phyloP scores from a whole-genome alignment of 768 basidiomycete species.

The Agrocybe pediades region DNA sequence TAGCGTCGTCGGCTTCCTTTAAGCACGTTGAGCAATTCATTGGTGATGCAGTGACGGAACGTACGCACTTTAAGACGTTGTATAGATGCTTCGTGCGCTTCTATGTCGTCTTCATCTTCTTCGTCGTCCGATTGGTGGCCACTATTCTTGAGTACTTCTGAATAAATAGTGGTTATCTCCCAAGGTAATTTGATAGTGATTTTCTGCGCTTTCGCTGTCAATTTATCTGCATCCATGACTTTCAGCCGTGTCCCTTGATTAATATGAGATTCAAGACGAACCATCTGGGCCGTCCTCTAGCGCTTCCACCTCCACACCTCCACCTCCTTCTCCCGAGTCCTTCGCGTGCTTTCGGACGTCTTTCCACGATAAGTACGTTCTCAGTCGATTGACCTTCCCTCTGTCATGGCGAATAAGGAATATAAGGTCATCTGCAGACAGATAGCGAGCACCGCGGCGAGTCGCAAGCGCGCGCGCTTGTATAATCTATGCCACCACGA shows the following conservation, averaged over 20 bases:
- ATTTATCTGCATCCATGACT: constrained; percentile 54
- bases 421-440: constrained; percentile 93
- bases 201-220: constrained; percentile 84
- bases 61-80: constrained; percentile 70
- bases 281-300: constrained; percentile 85
- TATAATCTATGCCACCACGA: constrained; percentile 60
- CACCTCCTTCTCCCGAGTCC: constrained; percentile 81
- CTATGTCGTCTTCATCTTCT: constrained; percentile 94
- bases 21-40: neutral
- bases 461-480: constrained; percentile 86
- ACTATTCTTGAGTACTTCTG: constrained; percentile 75
- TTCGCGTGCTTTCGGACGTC: constrained; percentile 96
- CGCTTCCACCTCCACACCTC: constrained; percentile 79
- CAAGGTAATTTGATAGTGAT: constrained; percentile 95
- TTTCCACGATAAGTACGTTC: constrained; percentile 96
- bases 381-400: constrained; percentile 89
- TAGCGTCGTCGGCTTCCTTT: constrained; percentile 93
- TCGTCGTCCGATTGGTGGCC: constrained; percentile 91
- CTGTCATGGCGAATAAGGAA: constrained; percentile 95
- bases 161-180: constrained; percentile 92
- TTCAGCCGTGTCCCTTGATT: neutral
- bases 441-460: constrained; percentile 80
- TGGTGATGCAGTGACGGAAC: neutral
- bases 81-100: constrained; percentile 94
- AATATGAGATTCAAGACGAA: constrained; percentile 28